Evolutionary conservation across 2,329 filamentous ascomycete species (phyloP), one percentile per base, ranked within the genome.

Genomic region (Dactylellina haptotyla): DNA sequence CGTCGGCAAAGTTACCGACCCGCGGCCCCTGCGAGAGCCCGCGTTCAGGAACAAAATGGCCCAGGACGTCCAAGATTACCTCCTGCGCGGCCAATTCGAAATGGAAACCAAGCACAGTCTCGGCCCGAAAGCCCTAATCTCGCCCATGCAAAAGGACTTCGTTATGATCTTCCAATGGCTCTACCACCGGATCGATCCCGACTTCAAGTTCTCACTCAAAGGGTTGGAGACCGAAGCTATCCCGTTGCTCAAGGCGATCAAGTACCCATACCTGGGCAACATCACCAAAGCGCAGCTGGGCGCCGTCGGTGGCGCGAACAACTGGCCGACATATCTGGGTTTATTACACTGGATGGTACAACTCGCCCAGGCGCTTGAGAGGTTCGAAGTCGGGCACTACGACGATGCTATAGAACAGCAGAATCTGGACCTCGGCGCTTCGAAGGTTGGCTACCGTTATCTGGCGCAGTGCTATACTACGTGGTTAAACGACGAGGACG

Each of bases 321-420:
- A 75, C 23, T 99, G 95, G 95, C 90, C 90, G 75, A 95, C 92
- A 0, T 98, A 99, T 79, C 84, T 99, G 10, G 95, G 93, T 0
- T 84, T 99, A 80, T 84, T 99, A 56, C 93, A 99, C 82, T 99
- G 95, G 95, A 94, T 99, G 88, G 97, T 99, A 94, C 93, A 98
- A 81, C 84, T 99, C 57, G 92, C 92, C 3, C 89, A 94, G 77
- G 96, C 98, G 89, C 87, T 98, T 79, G 93, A 98, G 75, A 87
- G 90, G 20, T 98, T 93, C 79, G 84, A 87, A 0, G 81, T 84
- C 62, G 90, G 93, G 69, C 88, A 88, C 50, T 99, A 97, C 80
- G 93, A 97, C 76, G 90, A 97, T 58, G 97, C 93, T 80, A 85
- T 90, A 43, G 94, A 97, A 78, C 76, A 76, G 48, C 89, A 88